These are phyloP conservation scores for Akanthomyces uredinophilus DNA, from an alignment of 2,329 filamentous ascomycete species.

Conservation along the genomic window DNA sequence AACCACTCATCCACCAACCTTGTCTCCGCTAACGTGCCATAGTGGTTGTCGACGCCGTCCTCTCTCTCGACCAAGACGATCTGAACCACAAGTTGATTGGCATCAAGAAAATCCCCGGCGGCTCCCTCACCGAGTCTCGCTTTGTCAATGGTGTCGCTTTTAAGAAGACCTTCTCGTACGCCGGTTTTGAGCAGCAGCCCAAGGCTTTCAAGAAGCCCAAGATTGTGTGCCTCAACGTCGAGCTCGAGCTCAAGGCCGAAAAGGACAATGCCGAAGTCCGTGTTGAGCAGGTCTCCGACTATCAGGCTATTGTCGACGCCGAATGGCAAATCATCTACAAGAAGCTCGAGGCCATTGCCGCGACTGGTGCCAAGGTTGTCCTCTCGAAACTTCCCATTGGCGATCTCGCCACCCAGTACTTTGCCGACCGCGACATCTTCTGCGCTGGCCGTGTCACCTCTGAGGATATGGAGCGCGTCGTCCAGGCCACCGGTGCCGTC, in stretches of 20 bases:
- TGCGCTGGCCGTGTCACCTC: conserved; percentile 88
- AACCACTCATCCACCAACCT: background rate
- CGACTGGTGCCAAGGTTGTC: conserved; percentile 94
- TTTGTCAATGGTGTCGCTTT: conserved; percentile 98
- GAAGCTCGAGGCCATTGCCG: conserved; percentile 92
- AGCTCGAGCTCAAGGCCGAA: conserved; percentile 96
- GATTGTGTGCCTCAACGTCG: conserved; percentile 96
- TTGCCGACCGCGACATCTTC: conserved; percentile 97
- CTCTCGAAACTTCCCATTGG: conserved; percentile 96
- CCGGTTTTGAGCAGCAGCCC: conserved; percentile 98
- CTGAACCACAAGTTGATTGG: conserved; percentile 97
- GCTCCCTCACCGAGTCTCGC: conserved; percentile 89
- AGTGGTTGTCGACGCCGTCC: conserved; percentile 97
- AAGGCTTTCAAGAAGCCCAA: conserved; percentile 92
- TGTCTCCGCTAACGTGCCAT: conserved; percentile 24
- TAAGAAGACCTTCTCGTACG: conserved; percentile 99
- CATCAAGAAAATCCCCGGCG: conserved; percentile 96
- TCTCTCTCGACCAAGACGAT: conserved; percentile 93
- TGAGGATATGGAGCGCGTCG: conserved; percentile 93
- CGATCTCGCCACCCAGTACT: conserved; percentile 95
- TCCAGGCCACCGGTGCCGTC: conserved; percentile 87
- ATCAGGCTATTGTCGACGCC: conserved; percentile 97
- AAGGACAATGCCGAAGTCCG: conserved; percentile 99
- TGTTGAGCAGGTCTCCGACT: conserved; percentile 97
- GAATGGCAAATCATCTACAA: conserved; percentile 99